Conservation (phyloP, 2,329 filamentous ascomycete species). For the Orbilia quercus region DNA sequence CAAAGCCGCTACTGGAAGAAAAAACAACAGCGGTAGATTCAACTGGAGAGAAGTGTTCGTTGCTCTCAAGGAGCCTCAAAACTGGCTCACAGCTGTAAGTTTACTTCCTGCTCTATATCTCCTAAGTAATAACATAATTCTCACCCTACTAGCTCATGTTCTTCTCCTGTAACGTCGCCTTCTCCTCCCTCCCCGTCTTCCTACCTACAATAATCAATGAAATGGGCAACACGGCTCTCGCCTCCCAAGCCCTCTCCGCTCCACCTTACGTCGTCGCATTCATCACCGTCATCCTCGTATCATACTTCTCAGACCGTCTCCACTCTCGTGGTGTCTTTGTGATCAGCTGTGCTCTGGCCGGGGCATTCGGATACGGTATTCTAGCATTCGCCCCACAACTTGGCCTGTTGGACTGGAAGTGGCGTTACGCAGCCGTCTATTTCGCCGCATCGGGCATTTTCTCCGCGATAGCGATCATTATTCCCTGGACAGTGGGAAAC, state of each 20-base stretch:
- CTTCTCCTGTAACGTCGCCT: constrained; percentile 73
- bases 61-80: constrained; percentile 66
- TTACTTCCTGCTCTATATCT: background rate
- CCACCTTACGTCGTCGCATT: constrained; percentile 78
- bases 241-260: constrained; percentile 77
- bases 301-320: constrained; percentile 74
- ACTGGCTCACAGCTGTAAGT: constrained; percentile 60
- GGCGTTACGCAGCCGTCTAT: constrained; percentile 67
- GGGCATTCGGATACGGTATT: constrained; percentile 73
- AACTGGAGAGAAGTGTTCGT: constrained; percentile 66
- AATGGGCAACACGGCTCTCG: constrained; percentile 75
- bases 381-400: constrained; percentile 68
- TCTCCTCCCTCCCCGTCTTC: constrained; percentile 74
- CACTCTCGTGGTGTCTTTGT: constrained; percentile 74
- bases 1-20: constrained; percentile 34
- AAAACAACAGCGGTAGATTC: constrained; percentile 60
- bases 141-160: constrained; percentile 66
- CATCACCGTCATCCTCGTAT: constrained; percentile 71
- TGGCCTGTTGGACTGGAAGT: constrained; percentile 49
- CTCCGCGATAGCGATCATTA: constrained; percentile 75
- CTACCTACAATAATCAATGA: constrained; percentile 72
- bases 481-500: constrained; percentile 78
- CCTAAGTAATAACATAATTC: background rate
- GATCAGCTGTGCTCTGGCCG: constrained; percentile 69
- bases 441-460: constrained; percentile 73